These are phyloP conservation scores for Boeremia exigua DNA, from an alignment of 2,329 filamentous ascomycete species.

Conservation along the genomic window DNA sequence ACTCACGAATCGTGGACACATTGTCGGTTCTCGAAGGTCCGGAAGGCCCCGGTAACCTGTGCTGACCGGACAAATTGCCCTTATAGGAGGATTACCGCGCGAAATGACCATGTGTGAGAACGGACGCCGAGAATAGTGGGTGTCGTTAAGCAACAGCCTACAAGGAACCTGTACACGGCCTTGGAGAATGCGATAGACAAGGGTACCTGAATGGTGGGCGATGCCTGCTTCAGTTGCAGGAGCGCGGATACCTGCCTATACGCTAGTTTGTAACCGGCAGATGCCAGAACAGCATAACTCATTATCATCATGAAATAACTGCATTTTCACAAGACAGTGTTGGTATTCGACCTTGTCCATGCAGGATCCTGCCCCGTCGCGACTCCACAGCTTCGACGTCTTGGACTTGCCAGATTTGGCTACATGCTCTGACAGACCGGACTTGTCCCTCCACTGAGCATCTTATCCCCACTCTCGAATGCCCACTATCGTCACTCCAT, in stretches of 20 bases:
- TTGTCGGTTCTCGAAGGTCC: constrained; percentile 2
- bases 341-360: background rate
- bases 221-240: constrained; percentile 4
- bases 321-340: constrained; percentile 5
- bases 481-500: constrained; percentile 9
- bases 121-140: constrained; percentile 5
- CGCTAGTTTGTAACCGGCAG: constrained; percentile 1
- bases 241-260: constrained; percentile 6
- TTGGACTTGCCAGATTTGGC: background rate
- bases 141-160: background rate
- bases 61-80: constrained; percentile 12
- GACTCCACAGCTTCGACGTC: background rate
- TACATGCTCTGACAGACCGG: background rate
- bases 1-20: constrained; percentile 18
- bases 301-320: background rate
- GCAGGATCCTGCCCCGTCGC: constrained; percentile 12
- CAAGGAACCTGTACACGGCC: constrained; percentile 2
- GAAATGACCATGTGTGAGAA: constrained; percentile 10
- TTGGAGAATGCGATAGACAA: constrained; percentile 10
- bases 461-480: constrained; percentile 12
- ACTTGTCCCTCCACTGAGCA: constrained; percentile 17
- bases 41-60: constrained; percentile 9
- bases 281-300: constrained; percentile 6
- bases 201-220: background rate
- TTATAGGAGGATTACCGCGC: background rate